Conservation (phyloP, 2,329 filamentous ascomycete species). For the Nigrograna mackinnonii region DNA sequence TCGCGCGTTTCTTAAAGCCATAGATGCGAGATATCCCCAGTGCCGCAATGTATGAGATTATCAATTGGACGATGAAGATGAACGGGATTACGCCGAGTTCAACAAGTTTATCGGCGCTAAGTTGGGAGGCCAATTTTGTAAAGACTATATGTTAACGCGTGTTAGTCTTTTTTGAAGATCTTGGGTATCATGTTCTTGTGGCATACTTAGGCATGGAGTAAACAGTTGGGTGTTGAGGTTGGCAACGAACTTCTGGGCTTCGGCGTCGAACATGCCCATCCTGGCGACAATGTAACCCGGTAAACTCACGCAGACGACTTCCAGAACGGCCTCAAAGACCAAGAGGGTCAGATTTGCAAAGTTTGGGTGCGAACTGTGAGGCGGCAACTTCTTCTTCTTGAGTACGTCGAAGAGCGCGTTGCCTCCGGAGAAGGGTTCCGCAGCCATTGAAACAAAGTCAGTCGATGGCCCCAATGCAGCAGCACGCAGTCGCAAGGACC, state of each 20-base stretch:
- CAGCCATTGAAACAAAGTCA: conserved; percentile 37
- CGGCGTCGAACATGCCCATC: conserved; percentile 90
- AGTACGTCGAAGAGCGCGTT: conserved; percentile 32
- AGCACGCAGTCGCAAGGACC: conserved; percentile 41
- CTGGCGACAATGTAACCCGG: conserved; percentile 92
- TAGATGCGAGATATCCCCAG: conserved; percentile 72
- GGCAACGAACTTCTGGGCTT: conserved; percentile 94
- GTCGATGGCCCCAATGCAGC: conserved; percentile 18
- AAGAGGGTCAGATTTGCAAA: conserved; percentile 73
- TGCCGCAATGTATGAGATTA: conserved; percentile 82
- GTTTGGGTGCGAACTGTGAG: conserved; percentile 60
- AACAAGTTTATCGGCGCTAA: conserved; percentile 85
- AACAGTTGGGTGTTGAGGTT: conserved; percentile 97
- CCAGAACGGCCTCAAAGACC: conserved; percentile 92
- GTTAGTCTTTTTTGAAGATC: background rate
- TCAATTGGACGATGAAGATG: conserved; percentile 87
- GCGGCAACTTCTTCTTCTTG: conserved; percentile 31
- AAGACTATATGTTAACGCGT: conserved; percentile 66
- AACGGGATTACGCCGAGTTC: conserved; percentile 94
- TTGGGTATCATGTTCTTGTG: background rate
- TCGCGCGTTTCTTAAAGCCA: conserved; percentile 79
- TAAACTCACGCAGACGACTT: conserved; percentile 92
- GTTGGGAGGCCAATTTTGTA: conserved; percentile 91
- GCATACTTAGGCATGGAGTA: conserved; percentile 88
- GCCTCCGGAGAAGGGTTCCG: conserved; percentile 29